phyloP scores from a whole-genome alignment of 2,329 filamentous ascomycete species.

The Lasiodiplodia sp. region DNA sequence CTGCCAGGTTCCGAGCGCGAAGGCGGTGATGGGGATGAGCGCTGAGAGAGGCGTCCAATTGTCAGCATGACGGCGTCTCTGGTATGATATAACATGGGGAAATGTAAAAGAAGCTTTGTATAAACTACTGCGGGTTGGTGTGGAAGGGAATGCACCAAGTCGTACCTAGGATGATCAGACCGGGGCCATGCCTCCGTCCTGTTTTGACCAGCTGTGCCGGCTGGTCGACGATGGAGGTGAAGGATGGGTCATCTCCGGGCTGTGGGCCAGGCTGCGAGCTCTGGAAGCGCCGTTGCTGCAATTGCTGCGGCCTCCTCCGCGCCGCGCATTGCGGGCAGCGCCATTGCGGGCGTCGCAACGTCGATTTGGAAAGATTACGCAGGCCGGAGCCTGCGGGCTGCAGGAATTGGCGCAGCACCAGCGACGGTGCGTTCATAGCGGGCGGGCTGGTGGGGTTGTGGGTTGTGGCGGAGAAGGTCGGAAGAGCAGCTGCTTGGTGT shows the following conservation, averaged over 20 bases:
- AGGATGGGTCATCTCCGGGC: constrained; percentile 77
- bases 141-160: constrained; percentile 17
- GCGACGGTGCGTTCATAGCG: constrained; percentile 13
- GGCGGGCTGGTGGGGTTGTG: background rate
- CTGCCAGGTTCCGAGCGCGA: constrained; percentile 92
- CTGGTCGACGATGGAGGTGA: constrained; percentile 86
- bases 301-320: constrained; percentile 7
- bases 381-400: background rate
- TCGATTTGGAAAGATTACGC: background rate
- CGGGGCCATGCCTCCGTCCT: constrained; percentile 75
- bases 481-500: constrained; percentile 12
- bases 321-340: constrained; percentile 27
- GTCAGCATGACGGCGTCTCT: background rate
- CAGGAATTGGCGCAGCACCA: constrained; percentile 18
- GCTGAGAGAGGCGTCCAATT: constrained; percentile 53
- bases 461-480: background rate
- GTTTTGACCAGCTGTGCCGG: constrained; percentile 81
- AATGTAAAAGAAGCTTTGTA: background rate
- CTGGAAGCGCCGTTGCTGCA: constrained; percentile 33
- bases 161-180: constrained; percentile 77
- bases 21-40: constrained; percentile 89
- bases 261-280: constrained; percentile 47
- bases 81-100: background rate
- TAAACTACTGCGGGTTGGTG: background rate
- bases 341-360: constrained; percentile 9